phyloP scores from a whole-genome alignment of 2,329 filamentous ascomycete species.

The Fonsecaea pugnacius region DNA sequence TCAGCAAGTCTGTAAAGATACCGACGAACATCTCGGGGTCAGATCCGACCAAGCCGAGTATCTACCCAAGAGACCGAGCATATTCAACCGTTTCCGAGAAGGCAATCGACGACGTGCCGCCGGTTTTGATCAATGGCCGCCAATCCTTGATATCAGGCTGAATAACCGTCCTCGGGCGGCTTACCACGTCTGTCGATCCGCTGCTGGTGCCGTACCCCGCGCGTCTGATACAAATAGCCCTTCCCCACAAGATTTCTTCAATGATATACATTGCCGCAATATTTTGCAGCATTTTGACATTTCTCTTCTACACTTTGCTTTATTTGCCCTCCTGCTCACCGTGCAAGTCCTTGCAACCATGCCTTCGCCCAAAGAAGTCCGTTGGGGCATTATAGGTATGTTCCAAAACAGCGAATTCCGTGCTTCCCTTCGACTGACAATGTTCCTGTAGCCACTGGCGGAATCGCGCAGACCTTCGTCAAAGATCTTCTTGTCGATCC shows the following conservation, averaged over 20 bases:
- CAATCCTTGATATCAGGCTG: constrained; percentile 27
- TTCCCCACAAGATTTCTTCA: constrained; percentile 1
- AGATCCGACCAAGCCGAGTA: constrained; percentile 5
- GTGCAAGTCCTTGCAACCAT: constrained; percentile 14
- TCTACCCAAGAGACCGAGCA: neutral
- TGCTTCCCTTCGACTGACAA: neutral
- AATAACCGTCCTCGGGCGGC: constrained; percentile 19
- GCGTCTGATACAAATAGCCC: constrained; percentile 4
- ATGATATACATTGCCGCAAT: neutral
- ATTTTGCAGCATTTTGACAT: neutral
- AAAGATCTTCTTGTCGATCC: constrained; percentile 80
- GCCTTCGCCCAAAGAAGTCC: constrained; percentile 28
- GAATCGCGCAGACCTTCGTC: constrained; percentile 63
- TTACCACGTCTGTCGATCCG: constrained; percentile 14
- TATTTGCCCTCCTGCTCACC: neutral
- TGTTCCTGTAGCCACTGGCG: constrained; percentile 46
- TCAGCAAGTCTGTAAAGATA: neutral
- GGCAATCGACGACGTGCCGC: neutral
- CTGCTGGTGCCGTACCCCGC: neutral
- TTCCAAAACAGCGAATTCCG: neutral
- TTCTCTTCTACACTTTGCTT: neutral
- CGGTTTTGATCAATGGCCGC: neutral
- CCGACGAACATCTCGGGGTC: neutral
- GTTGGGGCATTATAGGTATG: constrained; percentile 37
- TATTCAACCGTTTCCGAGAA: neutral